A percentile compares a stretch with the other conserved stretches of the same genome.
Conservation (phyloP, 768 basidiomycete genomes). For the Tylopilus vinaceipallidus region DNA sequence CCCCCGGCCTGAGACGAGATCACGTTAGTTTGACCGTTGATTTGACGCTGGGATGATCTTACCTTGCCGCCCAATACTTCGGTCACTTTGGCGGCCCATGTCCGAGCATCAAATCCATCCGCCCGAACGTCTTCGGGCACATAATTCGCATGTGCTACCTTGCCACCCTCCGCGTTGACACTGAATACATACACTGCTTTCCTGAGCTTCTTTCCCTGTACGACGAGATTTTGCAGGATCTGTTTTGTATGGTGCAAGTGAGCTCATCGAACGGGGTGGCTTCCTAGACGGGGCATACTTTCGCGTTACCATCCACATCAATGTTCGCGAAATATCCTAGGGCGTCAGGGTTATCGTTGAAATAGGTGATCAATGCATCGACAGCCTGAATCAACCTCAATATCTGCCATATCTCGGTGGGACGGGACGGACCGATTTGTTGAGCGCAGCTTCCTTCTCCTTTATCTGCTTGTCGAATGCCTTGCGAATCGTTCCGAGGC, state of each 20-base stretch:
- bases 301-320: slow-evolving; percentile 81
- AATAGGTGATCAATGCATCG: slow-evolving; percentile 67
- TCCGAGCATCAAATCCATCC: slow-evolving; percentile 75
- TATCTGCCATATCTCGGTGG: not conserved
- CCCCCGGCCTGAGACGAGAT: slow-evolving; percentile 73
- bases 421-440: slow-evolving; percentile 61
- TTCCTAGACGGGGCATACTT: slow-evolving; percentile 45
- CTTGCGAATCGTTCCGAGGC: slow-evolving; percentile 68
- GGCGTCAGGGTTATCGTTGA: slow-evolving; percentile 72
- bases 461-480: slow-evolving; percentile 83
- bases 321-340: slow-evolving; percentile 69
- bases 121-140: slow-evolving; percentile 62
- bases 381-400: slow-evolving; percentile 49
- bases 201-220: slow-evolving; percentile 74
- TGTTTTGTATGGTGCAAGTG: slow-evolving; percentile 23
- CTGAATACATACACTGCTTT: slow-evolving; percentile 92
- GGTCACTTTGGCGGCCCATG: slow-evolving; percentile 80
- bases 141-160: slow-evolving; percentile 86
- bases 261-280: not conserved
- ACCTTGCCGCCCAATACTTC: slow-evolving; percentile 92
- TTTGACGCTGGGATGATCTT: slow-evolving; percentile 14
- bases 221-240: slow-evolving; percentile 73
- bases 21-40: slow-evolving; percentile 7
- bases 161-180: slow-evolving; percentile 61
- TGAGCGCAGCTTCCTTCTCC: slow-evolving; percentile 71